Conservation (phyloP, 108 stramenopile genomes). For the Nannochloropsis gaditana region DNA sequence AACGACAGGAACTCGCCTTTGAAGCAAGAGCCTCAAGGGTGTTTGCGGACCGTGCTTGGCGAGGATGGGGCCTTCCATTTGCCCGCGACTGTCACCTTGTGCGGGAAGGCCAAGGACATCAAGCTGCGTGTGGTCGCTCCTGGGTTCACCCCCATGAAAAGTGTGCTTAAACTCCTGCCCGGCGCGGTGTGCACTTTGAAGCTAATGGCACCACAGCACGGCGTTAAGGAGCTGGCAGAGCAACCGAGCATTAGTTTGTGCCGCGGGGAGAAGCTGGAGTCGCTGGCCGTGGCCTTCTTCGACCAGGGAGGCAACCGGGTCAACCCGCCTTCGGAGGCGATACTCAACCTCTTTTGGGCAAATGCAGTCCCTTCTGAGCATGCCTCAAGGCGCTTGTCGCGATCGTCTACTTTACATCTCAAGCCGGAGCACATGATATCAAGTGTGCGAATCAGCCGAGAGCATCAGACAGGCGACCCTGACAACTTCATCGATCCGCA, state of each 20-base stretch:
- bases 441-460: not conserved
- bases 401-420: not conserved
- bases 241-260: not conserved
- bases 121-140: not conserved
- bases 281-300: not conserved
- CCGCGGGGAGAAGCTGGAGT: not conserved
- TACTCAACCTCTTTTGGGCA: not conserved
- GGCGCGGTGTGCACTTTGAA: not conserved
- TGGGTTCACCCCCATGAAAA: constrained; percentile 12
- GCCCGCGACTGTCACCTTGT: not conserved
- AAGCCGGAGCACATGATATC: not conserved
- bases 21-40: not conserved
- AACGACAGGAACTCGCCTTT: not conserved
- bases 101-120: not conserved
- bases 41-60: not conserved
- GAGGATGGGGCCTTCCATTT: constrained; percentile 9
- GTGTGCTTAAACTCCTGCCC: constrained; percentile 12
- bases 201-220: not conserved
- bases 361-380: not conserved
- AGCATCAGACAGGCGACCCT: constrained; percentile 19
- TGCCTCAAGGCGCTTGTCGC: not conserved
- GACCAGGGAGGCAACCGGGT: not conserved
- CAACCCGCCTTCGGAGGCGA: not conserved
- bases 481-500: not conserved
- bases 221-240: not conserved